Evolutionary conservation across 305 asterid species (phyloP).

Genomic region (Fraxinus velutina): DNA sequence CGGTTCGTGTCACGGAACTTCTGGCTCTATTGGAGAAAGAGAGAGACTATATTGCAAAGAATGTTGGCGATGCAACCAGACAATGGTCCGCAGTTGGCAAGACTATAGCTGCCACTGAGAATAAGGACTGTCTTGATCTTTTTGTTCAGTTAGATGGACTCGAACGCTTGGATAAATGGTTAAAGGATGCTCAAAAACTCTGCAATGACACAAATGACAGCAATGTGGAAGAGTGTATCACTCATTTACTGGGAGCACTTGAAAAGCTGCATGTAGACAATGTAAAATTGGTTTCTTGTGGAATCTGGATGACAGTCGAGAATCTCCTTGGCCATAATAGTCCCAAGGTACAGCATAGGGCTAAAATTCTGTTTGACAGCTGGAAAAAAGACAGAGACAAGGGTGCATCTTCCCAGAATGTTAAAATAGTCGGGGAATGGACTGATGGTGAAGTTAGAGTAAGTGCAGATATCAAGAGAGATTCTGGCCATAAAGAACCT

Average conservation of each 20-base stretch:
- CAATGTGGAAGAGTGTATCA: slow-evolving; percentile 45
- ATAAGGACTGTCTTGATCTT: slow-evolving; percentile 60
- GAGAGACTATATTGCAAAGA: slow-evolving; percentile 29
- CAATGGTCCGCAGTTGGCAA: slow-evolving; percentile 68
- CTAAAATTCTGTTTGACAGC: slow-evolving; percentile 43
- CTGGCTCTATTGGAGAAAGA: slow-evolving; percentile 53
- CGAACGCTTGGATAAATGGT: slow-evolving; percentile 43
- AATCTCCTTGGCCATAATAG: slow-evolving; percentile 49
- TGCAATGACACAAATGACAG: slow-evolving; percentile 34
- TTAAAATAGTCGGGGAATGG: slow-evolving; percentile 25
- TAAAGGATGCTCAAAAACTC: slow-evolving; percentile 51
- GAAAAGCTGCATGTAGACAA: slow-evolving; percentile 41
- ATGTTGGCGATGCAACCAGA: slow-evolving; percentile 40
- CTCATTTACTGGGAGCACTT: slow-evolving; percentile 51
- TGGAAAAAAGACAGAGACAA: slow-evolving; percentile 41
- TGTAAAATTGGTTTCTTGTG: slow-evolving; percentile 46
- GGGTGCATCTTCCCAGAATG: slow-evolving; percentile 26
- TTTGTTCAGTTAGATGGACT: slow-evolving; percentile 63
- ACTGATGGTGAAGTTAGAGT: slow-evolving; percentile 29
- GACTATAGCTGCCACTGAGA: slow-evolving; percentile 62
- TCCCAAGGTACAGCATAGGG: slow-evolving; percentile 48
- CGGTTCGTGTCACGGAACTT: slow-evolving; percentile 64
- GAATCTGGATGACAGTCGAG: slow-evolving; percentile 45
- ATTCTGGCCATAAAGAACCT: slow-evolving; percentile 29
- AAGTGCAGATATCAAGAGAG: slow-evolving; percentile 23